phyloP scores from a whole-genome alignment of 1,284 basidiomycete genomes.

The Coniferiporia sulphurascens region DNA sequence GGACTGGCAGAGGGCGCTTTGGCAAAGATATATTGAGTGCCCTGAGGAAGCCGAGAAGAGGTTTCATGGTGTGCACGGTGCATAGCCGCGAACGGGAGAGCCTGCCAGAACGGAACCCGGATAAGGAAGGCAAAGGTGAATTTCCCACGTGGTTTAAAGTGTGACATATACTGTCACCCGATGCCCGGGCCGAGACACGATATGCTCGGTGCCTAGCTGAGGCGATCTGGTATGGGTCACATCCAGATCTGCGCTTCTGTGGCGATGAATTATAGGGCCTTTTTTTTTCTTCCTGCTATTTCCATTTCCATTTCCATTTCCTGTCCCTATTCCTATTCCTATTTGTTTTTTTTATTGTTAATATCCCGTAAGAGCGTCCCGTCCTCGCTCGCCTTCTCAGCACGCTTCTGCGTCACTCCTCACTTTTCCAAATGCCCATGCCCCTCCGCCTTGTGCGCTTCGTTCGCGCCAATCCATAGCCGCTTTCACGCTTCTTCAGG shows the following conservation, averaged over 20 bases:
- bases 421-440: slow-evolving; percentile 13
- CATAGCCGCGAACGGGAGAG: not conserved
- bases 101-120: not conserved
- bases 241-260: slow-evolving; percentile 1
- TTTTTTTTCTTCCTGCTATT: not conserved
- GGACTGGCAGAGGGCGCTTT: not conserved
- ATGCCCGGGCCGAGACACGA: slow-evolving; percentile 7
- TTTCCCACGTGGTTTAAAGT: slow-evolving; percentile 7
- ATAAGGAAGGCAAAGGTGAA: not conserved
- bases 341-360: not conserved
- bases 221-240: not conserved
- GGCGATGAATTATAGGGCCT: slow-evolving; percentile 2
- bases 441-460: slow-evolving; percentile 15
- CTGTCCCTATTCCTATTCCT: not conserved
- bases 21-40: not conserved
- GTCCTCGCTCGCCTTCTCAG: not conserved
- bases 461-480: slow-evolving; percentile 11
- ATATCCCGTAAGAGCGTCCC: not conserved
- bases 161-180: not conserved
- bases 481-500: not conserved
- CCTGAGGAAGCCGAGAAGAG: not conserved
- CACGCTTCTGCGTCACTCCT: not conserved
- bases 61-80: not conserved
- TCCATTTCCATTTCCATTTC: not conserved
- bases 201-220: not conserved